Evolutionary conservation across 805 yeast genomes (phyloP).

Genomic region (Ogataea kodamae): DNA sequence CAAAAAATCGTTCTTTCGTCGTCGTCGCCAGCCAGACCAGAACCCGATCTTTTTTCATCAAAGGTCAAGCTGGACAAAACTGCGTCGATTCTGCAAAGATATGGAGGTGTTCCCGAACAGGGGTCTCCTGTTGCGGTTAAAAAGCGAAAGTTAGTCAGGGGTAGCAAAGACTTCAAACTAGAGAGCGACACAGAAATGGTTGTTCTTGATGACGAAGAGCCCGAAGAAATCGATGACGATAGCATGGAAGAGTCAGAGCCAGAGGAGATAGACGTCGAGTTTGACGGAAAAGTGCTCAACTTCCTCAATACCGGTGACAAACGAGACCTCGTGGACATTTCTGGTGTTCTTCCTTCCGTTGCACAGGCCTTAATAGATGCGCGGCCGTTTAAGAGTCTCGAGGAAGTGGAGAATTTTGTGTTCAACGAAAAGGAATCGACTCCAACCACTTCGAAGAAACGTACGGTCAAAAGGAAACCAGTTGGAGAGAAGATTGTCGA

Average conservation of each 20-base stretch:
- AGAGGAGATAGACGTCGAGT: slow-evolving; percentile 33
- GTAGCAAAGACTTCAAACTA: slow-evolving; percentile 25
- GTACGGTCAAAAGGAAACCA: slow-evolving; percentile 43
- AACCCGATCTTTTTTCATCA: slow-evolving; percentile 27
- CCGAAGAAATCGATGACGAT: slow-evolving; percentile 30
- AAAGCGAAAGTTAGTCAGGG: slow-evolving; percentile 24
- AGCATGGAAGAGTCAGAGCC: slow-evolving; percentile 31
- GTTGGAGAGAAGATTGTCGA: slow-evolving; percentile 75
- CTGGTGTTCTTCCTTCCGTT: slow-evolving; percentile 61
- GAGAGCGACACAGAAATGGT: slow-evolving; percentile 19
- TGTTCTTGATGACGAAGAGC: slow-evolving; percentile 13
- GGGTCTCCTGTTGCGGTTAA: slow-evolving; percentile 24
- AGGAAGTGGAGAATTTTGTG: slow-evolving; percentile 54
- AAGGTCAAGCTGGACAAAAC: slow-evolving; percentile 24
- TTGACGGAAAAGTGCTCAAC: slow-evolving; percentile 64
- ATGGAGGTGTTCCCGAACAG: slow-evolving; percentile 12
- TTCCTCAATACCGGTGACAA: slow-evolving; percentile 76
- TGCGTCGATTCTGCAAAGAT: slow-evolving; percentile 25
- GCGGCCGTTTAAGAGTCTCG: slow-evolving; percentile 67
- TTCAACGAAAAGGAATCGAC: slow-evolving; percentile 35
- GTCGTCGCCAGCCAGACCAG: slow-evolving; percentile 18
- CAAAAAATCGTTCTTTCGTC: slow-evolving; percentile 17
- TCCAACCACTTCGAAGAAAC: slow-evolving; percentile 23
- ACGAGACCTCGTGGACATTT: slow-evolving; percentile 76
- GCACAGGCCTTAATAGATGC: slow-evolving; percentile 61